A percentile compares a stretch with the other conserved stretches of the same genome.
These are phyloP conservation scores for Pestalotiopsis sp. DNA, from an alignment of 2,329 filamentous ascomycete genomes.

Conservation along the genomic window DNA sequence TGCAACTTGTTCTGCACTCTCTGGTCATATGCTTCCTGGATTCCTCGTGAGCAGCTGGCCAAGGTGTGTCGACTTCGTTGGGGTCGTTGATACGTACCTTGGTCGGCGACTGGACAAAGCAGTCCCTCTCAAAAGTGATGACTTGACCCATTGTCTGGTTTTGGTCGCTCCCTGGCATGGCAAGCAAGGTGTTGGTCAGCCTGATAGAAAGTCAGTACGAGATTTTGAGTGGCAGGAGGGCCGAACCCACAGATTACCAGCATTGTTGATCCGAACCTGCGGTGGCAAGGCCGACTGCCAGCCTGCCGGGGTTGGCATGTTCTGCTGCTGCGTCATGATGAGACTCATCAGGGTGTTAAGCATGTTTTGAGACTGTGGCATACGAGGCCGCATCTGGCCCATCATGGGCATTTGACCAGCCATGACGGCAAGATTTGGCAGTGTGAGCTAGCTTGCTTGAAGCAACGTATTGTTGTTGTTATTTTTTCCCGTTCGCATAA, in stretches of 20 bases:
- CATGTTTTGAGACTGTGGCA: constrained; percentile 38
- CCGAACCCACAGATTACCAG: constrained; percentile 37
- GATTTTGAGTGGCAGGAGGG: background rate
- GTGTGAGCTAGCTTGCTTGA: background rate
- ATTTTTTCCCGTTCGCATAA: too few relatives aligned
- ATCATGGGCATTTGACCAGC: constrained; percentile 63
- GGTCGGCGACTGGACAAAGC: constrained; percentile 45
- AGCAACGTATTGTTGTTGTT: background rate
- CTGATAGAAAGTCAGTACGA: constrained; percentile 32
- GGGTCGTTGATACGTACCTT: constrained; percentile 41
- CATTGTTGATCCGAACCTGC: constrained; percentile 33
- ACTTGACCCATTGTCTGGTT: constrained; percentile 43
- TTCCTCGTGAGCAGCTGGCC: background rate
- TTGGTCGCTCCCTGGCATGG: constrained; percentile 41
- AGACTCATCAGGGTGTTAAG: constrained; percentile 40
- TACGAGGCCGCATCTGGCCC: constrained; percentile 47
- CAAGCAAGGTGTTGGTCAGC: constrained; percentile 53
- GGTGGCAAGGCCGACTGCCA: constrained; percentile 36
- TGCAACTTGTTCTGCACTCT: constrained; percentile 45
- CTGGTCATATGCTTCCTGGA: constrained; percentile 52
- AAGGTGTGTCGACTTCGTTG: background rate
- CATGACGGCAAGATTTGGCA: constrained; percentile 48
- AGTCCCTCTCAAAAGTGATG: constrained; percentile 49
- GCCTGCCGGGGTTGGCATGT: constrained; percentile 22
- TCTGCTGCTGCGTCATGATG: constrained; percentile 21